phyloP scores from a whole-genome alignment of 345 rosid genomes.

The Psidium guajava region DNA sequence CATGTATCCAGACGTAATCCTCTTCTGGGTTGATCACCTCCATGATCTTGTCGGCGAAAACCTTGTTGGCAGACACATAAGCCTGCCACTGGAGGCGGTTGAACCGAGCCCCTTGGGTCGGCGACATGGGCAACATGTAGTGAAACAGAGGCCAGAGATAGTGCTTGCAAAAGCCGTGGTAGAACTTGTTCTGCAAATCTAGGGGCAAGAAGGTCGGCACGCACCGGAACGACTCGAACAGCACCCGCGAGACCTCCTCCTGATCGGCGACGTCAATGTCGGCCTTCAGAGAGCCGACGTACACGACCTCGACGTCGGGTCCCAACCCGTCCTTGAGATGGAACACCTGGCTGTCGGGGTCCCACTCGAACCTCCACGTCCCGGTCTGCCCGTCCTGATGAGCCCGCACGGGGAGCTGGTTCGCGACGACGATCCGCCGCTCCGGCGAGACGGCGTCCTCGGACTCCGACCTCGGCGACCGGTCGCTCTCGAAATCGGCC shows the following conservation, averaged over 20 bases:
- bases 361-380: slow-evolving; percentile 50
- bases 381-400: slow-evolving; percentile 14
- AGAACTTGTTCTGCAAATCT: slow-evolving; percentile 44
- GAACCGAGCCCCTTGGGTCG: slow-evolving; percentile 42
- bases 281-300: slow-evolving; percentile 54
- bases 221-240: slow-evolving; percentile 44
- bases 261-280: slow-evolving; percentile 44
- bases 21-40: slow-evolving; percentile 54
- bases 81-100: slow-evolving; percentile 51
- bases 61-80: slow-evolving; percentile 47
- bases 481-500: slow-evolving; percentile 17
- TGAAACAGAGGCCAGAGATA: slow-evolving; percentile 86
- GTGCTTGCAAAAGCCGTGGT: slow-evolving; percentile 85
- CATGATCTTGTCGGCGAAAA: slow-evolving; percentile 54
- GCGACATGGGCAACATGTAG: slow-evolving; percentile 49
- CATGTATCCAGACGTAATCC: slow-evolving; percentile 78
- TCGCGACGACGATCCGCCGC: slow-evolving; percentile 56
- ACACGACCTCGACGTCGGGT: slow-evolving; percentile 34
- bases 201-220: slow-evolving; percentile 53
- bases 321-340: slow-evolving; percentile 64
- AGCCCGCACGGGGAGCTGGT: slow-evolving; percentile 52
- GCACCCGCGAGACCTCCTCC: slow-evolving; percentile 36
- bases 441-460: slow-evolving; percentile 2
- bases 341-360: slow-evolving; percentile 31
- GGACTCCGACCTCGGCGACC: slow-evolving; percentile 2